Evolutionary conservation across 495 filamentous ascomycete species (phyloP).

Genomic region (Penicillium diatomitis): DNA sequence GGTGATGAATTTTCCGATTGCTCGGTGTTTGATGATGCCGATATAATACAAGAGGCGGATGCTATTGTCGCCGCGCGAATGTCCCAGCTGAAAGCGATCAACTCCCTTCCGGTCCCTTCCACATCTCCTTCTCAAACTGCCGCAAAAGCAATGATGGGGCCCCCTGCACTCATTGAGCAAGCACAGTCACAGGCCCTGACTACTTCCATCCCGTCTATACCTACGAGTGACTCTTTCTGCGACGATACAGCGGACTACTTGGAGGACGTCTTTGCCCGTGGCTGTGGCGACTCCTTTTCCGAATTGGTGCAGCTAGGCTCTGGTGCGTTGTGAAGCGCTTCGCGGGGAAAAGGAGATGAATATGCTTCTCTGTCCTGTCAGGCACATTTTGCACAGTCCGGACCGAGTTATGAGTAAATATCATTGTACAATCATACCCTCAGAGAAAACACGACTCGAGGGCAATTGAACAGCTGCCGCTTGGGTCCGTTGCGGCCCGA

Average conservation of each 20-base stretch:
- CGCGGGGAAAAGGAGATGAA: no score
- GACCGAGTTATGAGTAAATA: no score
- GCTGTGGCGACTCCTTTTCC: slow-evolving; percentile 20
- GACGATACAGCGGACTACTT: slow-evolving; percentile 33
- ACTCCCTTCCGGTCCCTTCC: neutral
- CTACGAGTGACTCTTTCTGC: slow-evolving; percentile 26
- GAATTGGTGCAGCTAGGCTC: slow-evolving; percentile 18
- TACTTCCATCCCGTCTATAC: slow-evolving; percentile 3
- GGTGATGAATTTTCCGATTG: slow-evolving; percentile 36
- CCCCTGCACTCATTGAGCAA: neutral
- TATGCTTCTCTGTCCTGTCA: no score
- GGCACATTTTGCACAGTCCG: no score
- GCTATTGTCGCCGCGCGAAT: slow-evolving; percentile 4
- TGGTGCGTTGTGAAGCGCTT: neutral
- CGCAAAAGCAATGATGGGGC: neutral
- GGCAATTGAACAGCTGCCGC: no score
- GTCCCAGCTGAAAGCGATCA: neutral
- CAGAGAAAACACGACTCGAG: no score
- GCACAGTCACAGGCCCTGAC: neutral
- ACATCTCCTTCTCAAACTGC: neutral
- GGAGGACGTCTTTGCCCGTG: slow-evolving; percentile 25
- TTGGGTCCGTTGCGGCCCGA: slow-evolving; percentile 20
- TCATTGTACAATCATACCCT: no score
- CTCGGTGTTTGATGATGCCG: slow-evolving; percentile 30
- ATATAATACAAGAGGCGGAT: slow-evolving; percentile 22